Evolutionary conservation across 192 early-diverging fungal species (phyloP).

Genomic region (Lunasporangiospora selenospora): DNA sequence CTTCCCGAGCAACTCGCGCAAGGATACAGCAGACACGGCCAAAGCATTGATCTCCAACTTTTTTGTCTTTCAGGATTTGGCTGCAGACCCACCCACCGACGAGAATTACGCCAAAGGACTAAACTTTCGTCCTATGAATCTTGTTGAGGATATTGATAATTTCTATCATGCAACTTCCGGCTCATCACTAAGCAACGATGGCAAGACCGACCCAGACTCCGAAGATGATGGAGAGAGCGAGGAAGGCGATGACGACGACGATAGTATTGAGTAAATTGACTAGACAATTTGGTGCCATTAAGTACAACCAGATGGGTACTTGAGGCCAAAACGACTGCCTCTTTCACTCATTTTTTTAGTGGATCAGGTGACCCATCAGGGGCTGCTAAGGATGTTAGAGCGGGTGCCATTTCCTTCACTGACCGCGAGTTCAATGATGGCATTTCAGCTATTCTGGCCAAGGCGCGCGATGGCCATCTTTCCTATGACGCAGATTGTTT

Average conservation of each 20-base stretch:
- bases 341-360: too few species aligned
- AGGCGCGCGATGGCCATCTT: slow-evolving; percentile 33
- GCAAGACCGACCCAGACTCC: background rate
- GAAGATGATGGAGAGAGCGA: background rate
- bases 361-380: too few species aligned
- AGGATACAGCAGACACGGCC: slow-evolving; percentile 17
- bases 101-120: background rate
- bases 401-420: too few species aligned
- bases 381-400: too few species aligned
- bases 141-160: slow-evolving; percentile 7
- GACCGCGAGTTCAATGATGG: slow-evolving; percentile 33
- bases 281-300: too few species aligned
- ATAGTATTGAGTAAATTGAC: background rate
- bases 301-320: too few species aligned
- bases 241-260: background rate
- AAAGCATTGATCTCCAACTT: slow-evolving; percentile 17
- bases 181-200: background rate
- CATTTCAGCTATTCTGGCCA: slow-evolving; percentile 9
- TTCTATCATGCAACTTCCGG: background rate
- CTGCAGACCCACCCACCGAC: background rate
- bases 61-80: slow-evolving; percentile 35
- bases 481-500: slow-evolving; percentile 41
- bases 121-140: slow-evolving; percentile 12
- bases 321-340: too few species aligned
- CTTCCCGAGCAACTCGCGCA: slow-evolving; percentile 5